These are phyloP conservation scores for Pichia cabralensis DNA, from an alignment of 805 yeast genomes.

Conservation along the genomic window DNA sequence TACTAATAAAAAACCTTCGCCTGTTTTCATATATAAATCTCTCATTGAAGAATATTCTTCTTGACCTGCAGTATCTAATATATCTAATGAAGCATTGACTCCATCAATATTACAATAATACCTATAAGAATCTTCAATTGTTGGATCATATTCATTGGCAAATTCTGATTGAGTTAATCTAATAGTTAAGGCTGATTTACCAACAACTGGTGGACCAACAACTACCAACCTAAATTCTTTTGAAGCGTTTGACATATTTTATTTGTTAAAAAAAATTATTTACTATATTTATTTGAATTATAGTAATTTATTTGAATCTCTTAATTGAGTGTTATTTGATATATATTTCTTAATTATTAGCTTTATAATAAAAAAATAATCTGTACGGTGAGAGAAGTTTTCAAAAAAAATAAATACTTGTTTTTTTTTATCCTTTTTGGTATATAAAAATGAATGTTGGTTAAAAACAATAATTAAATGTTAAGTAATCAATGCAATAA, in stretches of 20 bases:
- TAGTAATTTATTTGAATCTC: neutral
- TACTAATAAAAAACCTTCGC: conserved; percentile 86
- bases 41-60: conserved; percentile 92
- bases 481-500: too few species aligned
- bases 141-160: conserved; percentile 96
- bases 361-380: too few species aligned
- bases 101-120: conserved; percentile 80
- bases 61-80: conserved; percentile 96
- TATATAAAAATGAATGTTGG: too few species aligned
- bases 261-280: too few species aligned
- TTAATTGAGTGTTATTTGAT: too few species aligned
- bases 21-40: conserved; percentile 93
- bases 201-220: conserved; percentile 98
- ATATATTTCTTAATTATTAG: too few species aligned
- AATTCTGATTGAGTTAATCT: conserved; percentile 91
- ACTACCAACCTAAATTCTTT: conserved; percentile 88
- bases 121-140: conserved; percentile 87
- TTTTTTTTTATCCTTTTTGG: too few species aligned
- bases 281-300: neutral
- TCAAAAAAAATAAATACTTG: too few species aligned
- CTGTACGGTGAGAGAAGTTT: too few species aligned
- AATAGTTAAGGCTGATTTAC: conserved; percentile 92
- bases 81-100: conserved; percentile 70
- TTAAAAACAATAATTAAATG: too few species aligned
- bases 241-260: conserved; percentile 5